Base-by-base conservation (phyloP, 352 stramenopile genomes). In the Phytopythium helicoides region DNA sequence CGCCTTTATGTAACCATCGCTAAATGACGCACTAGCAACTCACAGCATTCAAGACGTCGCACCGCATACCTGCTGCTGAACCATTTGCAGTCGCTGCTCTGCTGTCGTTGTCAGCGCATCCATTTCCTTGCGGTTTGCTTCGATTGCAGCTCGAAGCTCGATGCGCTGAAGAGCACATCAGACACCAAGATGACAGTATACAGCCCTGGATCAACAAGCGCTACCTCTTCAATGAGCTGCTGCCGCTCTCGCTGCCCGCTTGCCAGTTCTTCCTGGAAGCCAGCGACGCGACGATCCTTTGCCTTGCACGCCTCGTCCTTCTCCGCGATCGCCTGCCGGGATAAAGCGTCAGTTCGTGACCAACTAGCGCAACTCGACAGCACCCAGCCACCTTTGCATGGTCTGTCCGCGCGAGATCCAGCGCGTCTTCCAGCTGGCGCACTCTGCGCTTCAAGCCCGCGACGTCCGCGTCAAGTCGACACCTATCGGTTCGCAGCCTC, bases 401-500 rank as follows among this genome's bases (percentile, higher is more conserved):
- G 23, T 55, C 40, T 1, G 18, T 35, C 14, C 64, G 37, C 28
- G 68, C 41, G 15, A 22, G 23, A 7, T 70, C 56, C 38, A 60
- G 53, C 14, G 66, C 44, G 12, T 71, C 38, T 23, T 52, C 52
- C 6, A 52, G 33, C 44, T 60, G 46, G 11, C 49, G 52, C 10
- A 34, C 14, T n/a, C 66, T 83, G 16, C 44, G 31, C 1, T 54
- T 40, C 34, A 49, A 22, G 18, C 47, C 45, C 48, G 46, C 26
- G 6, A 62, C 28, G 34, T 86, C 64, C 1, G 66, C 73, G 23
- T 84, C 78, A 1, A 82, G 38, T 1, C 73, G 67, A 9, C 64
- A 78, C 16, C 67, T 75, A 1, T 80, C 78, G 1, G 67, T 57
- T 9, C 73, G 56, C 34, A 81, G 35, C 39, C 75, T 82, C 8